Conservation (phyloP, 139 green algal species). For the Micractinium conductrix region DNA sequence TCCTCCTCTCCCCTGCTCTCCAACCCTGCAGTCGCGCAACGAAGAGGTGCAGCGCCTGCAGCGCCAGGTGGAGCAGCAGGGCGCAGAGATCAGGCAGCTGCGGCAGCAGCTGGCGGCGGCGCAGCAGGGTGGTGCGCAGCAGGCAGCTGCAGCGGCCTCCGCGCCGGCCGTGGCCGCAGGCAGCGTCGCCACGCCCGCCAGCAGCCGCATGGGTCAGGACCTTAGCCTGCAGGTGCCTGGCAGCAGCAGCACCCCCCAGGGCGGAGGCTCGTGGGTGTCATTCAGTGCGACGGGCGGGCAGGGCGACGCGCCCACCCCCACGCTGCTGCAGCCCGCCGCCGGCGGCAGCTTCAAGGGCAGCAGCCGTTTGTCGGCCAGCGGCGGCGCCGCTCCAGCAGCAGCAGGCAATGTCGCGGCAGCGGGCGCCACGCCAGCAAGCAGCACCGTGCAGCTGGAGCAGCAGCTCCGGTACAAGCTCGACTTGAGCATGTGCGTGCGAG, state of each 20-base stretch:
- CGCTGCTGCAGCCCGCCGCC: constrained; percentile 5
- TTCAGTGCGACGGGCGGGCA: neutral
- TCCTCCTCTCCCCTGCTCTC: neutral
- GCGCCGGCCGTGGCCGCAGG: neutral
- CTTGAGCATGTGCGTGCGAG: neutral
- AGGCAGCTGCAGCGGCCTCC: neutral
- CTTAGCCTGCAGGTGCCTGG: neutral
- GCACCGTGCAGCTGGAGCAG: neutral
- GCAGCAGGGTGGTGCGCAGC: neutral
- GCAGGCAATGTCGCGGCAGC: neutral
- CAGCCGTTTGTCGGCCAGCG: neutral
- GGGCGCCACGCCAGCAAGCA: neutral
- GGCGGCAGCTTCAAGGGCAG: neutral
- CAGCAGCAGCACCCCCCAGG: neutral
- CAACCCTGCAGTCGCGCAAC: neutral
- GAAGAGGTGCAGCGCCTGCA: neutral
- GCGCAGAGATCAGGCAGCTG: neutral
- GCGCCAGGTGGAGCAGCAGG: constrained; percentile 20
- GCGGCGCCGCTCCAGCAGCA: neutral
- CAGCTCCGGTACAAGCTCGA: neutral
- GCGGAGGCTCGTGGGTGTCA: neutral
- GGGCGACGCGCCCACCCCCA: constrained; percentile 13
- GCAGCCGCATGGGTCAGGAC: constrained; percentile 6
- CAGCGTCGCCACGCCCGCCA: neutral
- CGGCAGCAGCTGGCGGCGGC: constrained; percentile 7